Percentiles rank a stretch among this genome's conserved stretches.
Conservation (phyloP, 805 yeast species). For the Debaryomyces maramus region DNA sequence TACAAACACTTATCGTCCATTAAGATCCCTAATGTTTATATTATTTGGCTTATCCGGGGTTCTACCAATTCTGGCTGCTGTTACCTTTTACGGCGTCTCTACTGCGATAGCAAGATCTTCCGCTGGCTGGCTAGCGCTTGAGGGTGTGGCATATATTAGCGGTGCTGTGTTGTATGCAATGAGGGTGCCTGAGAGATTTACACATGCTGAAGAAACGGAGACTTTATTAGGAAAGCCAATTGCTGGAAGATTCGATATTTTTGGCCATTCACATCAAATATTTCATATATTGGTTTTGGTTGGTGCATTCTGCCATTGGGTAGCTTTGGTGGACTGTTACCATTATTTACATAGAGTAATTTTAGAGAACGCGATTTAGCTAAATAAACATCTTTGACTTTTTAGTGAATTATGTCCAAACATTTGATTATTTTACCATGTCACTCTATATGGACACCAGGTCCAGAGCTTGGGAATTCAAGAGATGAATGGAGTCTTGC, state of each 20-base stretch:
- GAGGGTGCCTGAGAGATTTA: slow-evolving; percentile 71
- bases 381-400: too few relatives aligned
- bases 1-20: slow-evolving; percentile 70
- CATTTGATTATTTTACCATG: slow-evolving; percentile 45
- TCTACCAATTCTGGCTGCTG: slow-evolving; percentile 64
- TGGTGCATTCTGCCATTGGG: slow-evolving; percentile 75
- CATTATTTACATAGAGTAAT: slow-evolving; percentile 41
- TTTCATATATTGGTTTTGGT: slow-evolving; percentile 76
- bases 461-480: slow-evolving; percentile 43
- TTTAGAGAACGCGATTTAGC: slow-evolving; percentile 3
- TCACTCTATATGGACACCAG: slow-evolving; percentile 59
- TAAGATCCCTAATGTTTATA: slow-evolving; percentile 76
- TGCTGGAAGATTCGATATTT: slow-evolving; percentile 51
- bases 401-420: not conserved
- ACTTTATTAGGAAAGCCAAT: slow-evolving; percentile 11
- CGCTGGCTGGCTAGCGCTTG: slow-evolving; percentile 61
- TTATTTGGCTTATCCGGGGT: slow-evolving; percentile 77
- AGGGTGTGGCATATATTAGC: slow-evolving; percentile 70
- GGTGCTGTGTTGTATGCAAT: slow-evolving; percentile 82
- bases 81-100: slow-evolving; percentile 46
- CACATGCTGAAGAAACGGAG: slow-evolving; percentile 25
- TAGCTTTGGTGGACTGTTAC: slow-evolving; percentile 60
- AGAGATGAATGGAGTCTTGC: slow-evolving; percentile 66
- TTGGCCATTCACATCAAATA: slow-evolving; percentile 84
- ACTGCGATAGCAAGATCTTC: slow-evolving; percentile 54